A percentile compares a stretch with the other conserved stretches of the same genome.
Evolutionary conservation across 495 filamentous ascomycete species (phyloP).

Genomic region (Lepidopterella palustris): DNA sequence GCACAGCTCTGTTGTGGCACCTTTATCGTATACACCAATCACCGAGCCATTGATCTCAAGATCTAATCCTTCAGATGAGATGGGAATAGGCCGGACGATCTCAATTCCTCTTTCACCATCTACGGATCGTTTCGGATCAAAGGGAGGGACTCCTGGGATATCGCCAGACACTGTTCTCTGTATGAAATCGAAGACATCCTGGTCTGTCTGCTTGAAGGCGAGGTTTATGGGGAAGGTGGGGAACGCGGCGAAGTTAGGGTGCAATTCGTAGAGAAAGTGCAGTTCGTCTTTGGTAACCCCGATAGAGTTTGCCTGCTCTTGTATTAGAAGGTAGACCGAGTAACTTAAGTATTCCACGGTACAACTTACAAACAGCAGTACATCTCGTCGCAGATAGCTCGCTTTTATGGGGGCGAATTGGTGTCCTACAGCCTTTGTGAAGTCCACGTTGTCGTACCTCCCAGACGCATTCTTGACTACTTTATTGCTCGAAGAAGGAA

Average conservation of each 20-base stretch:
- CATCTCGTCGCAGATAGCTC: constrained; percentile 31
- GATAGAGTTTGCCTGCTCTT: constrained; percentile 30
- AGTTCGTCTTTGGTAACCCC: constrained; percentile 29
- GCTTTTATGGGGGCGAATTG: constrained; percentile 27
- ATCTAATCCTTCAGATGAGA: constrained; percentile 25
- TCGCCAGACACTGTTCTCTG: constrained; percentile 20
- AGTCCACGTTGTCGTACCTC: constrained; percentile 34
- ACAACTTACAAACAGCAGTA: constrained; percentile 30
- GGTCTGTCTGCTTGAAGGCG: constrained; percentile 30
- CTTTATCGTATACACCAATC: constrained; percentile 33
- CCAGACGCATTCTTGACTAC: constrained; percentile 27
- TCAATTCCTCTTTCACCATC: constrained; percentile 33
- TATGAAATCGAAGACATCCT: constrained; percentile 33
- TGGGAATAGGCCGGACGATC: constrained; percentile 25
- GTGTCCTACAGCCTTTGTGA: constrained; percentile 28
- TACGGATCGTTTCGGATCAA: constrained; percentile 31
- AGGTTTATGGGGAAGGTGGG: constrained; percentile 34
- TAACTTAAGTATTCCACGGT: neutral
- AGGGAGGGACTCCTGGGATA: constrained; percentile 29
- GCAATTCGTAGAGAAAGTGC: constrained; percentile 33
- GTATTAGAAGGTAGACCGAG: neutral
- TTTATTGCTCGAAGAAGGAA: constrained; percentile 3
- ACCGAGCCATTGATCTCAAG: constrained; percentile 29
- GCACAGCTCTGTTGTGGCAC: no score
- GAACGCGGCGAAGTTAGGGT: constrained; percentile 30